Conservation (phyloP, 192 early-diverging fungal genomes). For the Coemansia aciculifera region DNA sequence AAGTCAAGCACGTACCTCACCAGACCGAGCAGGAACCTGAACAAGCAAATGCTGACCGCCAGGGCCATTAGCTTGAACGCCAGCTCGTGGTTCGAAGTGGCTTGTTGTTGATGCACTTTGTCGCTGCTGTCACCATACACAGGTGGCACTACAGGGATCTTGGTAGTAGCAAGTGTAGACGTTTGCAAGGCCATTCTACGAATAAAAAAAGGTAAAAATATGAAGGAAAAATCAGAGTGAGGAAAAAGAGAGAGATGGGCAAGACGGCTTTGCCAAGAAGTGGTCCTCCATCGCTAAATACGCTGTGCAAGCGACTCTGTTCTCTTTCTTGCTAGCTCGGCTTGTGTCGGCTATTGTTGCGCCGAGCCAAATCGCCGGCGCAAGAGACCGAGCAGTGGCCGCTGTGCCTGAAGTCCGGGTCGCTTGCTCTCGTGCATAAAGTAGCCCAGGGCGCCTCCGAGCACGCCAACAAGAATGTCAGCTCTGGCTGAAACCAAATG, state of each 20-base stretch:
- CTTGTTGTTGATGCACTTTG: background rate
- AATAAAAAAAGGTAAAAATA: background rate
- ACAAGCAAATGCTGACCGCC: slow-evolving; percentile 15
- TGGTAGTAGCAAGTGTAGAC: background rate
- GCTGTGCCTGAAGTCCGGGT: slow-evolving; percentile 21
- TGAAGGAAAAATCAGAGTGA: background rate
- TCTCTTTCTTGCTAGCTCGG: background rate
- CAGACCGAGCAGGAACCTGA: slow-evolving; percentile 29
- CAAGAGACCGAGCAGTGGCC: slow-evolving; percentile 28
- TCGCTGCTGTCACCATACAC: background rate
- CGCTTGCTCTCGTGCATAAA: slow-evolving; percentile 49
- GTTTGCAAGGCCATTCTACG: background rate
- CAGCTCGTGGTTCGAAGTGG: slow-evolving; percentile 22
- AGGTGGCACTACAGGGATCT: background rate
- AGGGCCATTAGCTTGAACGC: slow-evolving; percentile 33
- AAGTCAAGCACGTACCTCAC: slow-evolving; percentile 39
- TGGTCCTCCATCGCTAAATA: background rate
- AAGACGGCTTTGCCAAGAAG: background rate
- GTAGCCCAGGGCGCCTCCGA: slow-evolving; percentile 43
- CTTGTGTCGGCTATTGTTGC: background rate
- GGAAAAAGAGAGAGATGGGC: background rate
- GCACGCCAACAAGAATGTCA: slow-evolving; percentile 30
- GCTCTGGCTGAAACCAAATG: slow-evolving; percentile 45
- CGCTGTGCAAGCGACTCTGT: background rate
- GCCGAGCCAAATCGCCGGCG: slow-evolving; percentile 20